Evolutionary conservation across 2,329 filamentous ascomycete genomes (phyloP), one percentile per base, ranked within the genome.

Genomic region (Hymenoscyphus repandus): DNA sequence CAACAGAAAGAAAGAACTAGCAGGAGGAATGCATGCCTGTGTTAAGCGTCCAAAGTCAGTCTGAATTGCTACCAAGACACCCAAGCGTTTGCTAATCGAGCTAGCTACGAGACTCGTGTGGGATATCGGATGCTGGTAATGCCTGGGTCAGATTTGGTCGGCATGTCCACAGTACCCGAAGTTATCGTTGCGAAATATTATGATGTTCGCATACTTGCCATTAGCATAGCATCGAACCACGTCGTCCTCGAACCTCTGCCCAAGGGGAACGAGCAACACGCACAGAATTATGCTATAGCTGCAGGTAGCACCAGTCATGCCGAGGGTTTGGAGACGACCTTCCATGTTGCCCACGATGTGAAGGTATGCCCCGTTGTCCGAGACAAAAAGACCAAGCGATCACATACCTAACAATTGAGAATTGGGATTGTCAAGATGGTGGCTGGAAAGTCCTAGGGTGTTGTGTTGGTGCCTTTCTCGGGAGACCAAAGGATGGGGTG

Each of bases 121-220:
- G 82, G 85, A 63, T 84, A 80, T 61, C 74, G 81, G 15, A 76
- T 85, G 74, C 70, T 86, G 52, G 72, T 73, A 36, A 70, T 70
- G 43, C 66, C 85, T 6, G 82, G 83, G 6, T 82, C 80, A n/a
- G 82, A 86, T 61, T 70, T 85, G n/a, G 82, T 86, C 1, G 82
- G 82, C 12, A 86, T 86, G 83, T 84, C 79, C 31, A 86, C 83
- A 0, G 81, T 86, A 27, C 83, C 83, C 6, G 83, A 86, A 62
- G 82, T 85, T 47, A 76, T 86, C 45, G 79, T 82, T 13, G 82
- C 82, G 31, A 73, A 83, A 56, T 83, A 86, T 64, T 76, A 73
- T 48, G 79, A 77, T n/a, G 74, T 86, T 58, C 71, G 76, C 27
- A 78, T 86, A 6, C 68, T 86, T 34, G 83, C 80, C 5, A 76